Evolutionary conservation across 345 rosid genomes (phyloP), one percentile per base, ranked within the genome.

Genomic region (Punica granatum): DNA sequence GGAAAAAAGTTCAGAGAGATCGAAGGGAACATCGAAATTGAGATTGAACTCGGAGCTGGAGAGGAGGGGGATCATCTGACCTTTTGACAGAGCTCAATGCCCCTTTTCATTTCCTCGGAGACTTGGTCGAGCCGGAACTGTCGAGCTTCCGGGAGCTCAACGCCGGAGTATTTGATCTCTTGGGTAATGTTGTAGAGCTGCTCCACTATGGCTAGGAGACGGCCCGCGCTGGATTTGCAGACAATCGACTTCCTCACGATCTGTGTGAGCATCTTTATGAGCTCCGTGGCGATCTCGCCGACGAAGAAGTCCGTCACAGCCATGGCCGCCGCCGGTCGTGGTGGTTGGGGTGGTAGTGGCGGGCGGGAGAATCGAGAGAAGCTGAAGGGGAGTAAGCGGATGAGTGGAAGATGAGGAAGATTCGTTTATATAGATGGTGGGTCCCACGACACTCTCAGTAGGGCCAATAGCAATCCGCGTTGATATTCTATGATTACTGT

Each of bases 161-260:
- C 94, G 75, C 96, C 98, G 67, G 92, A 72, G 77, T 64, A 86
- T 41, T 88, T 87, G 58, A 87, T 87, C 79, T 92, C 97, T 0
- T 28, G 70, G 76, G 90, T 76, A 25, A 80, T 84, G 13, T 92
- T 90, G 4, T 60, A 69, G 48, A 87, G 76, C 0, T 44, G 64
- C 0, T 82, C 15, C 63, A 89, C 75, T 67, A 71, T 56, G 4
- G 1, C 1, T 1, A 59, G 71, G 61, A 90, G 82, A 0, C 75
- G 70, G 0, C 63, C 80, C 2, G 97, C 97, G 30, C 67, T 77
- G 16, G 77, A 28, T 78, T 76, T 93, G 77, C 75, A 89, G 12
- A 76, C 37, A 34, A 53, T 48, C 0, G 90, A 74, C 64, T 78
- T 81, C 2, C 81, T 70, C 6, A 90, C 77, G 43, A 86, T 72